Evolutionary conservation across 2,329 filamentous ascomycete species (phyloP).

Genomic region (Chaetothyriales sp.): DNA sequence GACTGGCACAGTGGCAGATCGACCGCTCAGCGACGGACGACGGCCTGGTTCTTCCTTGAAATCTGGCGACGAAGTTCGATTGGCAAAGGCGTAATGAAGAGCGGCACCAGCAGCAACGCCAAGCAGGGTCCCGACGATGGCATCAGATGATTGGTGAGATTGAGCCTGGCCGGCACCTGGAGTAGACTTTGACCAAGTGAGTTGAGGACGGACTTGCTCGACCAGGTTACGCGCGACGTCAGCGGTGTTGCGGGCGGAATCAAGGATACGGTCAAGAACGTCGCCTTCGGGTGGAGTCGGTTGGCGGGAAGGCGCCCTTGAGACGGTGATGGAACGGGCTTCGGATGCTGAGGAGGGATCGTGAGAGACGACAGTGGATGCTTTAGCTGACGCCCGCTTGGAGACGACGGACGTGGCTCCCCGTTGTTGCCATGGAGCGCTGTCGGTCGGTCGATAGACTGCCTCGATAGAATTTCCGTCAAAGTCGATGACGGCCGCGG

Average conservation of each 20-base stretch:
- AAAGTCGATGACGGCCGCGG: slow-evolving; percentile 55
- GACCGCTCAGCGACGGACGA: slow-evolving; percentile 5
- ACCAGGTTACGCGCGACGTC: slow-evolving; percentile 15
- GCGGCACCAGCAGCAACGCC: slow-evolving; percentile 67
- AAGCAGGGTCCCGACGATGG: slow-evolving; percentile 60
- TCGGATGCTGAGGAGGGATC: slow-evolving; percentile 1
- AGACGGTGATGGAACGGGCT: neutral
- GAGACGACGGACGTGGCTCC: slow-evolving; percentile 4
- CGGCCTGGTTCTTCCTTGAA: neutral
- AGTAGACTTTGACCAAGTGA: slow-evolving; percentile 6
- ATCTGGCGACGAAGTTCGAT: slow-evolving; percentile 33
- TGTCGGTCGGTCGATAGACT: slow-evolving; percentile 39
- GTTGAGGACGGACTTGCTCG: slow-evolving; percentile 12
- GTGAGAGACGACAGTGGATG: slow-evolving; percentile 6
- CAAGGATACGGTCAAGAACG: slow-evolving; percentile 23
- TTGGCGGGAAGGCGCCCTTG: slow-evolving; percentile 1
- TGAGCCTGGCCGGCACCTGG: slow-evolving; percentile 10
- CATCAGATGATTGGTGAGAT: slow-evolving; percentile 37
- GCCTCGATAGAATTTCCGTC: slow-evolving; percentile 78
- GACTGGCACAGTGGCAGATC: slow-evolving; percentile 1
- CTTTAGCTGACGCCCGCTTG: slow-evolving; percentile 8
- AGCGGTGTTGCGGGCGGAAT: slow-evolving; percentile 26
- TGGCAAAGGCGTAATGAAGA: slow-evolving; percentile 60
- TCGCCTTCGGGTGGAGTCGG: slow-evolving; percentile 20
- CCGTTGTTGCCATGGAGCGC: neutral